These are phyloP conservation scores for Blastobotrys peoriensis DNA, from an alignment of 805 yeast species.

Conservation along the genomic window DNA sequence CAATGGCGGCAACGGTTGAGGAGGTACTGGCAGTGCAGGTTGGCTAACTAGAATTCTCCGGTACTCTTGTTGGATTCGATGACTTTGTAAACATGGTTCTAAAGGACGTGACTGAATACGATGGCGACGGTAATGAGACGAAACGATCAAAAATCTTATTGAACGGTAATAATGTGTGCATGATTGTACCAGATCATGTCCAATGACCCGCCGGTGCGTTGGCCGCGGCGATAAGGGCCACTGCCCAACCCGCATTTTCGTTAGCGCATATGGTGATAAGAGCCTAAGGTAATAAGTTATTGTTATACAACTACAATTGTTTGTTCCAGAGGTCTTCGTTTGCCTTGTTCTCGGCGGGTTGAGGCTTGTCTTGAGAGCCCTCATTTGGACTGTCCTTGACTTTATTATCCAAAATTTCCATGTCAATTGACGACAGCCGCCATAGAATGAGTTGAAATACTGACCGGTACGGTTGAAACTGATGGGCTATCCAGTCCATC, in stretches of 20 bases:
- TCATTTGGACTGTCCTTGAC: too few relatives aligned
- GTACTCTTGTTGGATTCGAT: conserved; percentile 86
- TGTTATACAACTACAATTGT: too few relatives aligned
- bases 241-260: too few relatives aligned
- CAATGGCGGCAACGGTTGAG: background rate
- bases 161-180: conserved; percentile 36
- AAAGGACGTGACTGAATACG: conserved; percentile 66
- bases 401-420: conserved; percentile 39
- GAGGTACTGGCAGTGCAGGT: conserved; percentile 11
- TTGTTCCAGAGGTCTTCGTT: too few relatives aligned
- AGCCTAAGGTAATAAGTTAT: too few relatives aligned
- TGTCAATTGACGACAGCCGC: conserved; percentile 57
- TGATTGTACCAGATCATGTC: conserved; percentile 29
- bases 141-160: conserved; percentile 31
- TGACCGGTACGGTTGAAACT: conserved; percentile 60
- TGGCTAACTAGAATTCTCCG: conserved; percentile 65
- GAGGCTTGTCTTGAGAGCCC: too few relatives aligned
- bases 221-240: too few relatives aligned
- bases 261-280: too few relatives aligned
- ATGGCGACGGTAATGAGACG: conserved; percentile 23
- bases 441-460: conserved; percentile 67
- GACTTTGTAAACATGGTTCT: conserved; percentile 83
- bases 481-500: conserved; percentile 58
- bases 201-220: too few relatives aligned
- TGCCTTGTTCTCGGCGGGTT: too few relatives aligned